Conservation (phyloP, 768 basidiomycete species). For the Lyophyllum shimeji region DNA sequence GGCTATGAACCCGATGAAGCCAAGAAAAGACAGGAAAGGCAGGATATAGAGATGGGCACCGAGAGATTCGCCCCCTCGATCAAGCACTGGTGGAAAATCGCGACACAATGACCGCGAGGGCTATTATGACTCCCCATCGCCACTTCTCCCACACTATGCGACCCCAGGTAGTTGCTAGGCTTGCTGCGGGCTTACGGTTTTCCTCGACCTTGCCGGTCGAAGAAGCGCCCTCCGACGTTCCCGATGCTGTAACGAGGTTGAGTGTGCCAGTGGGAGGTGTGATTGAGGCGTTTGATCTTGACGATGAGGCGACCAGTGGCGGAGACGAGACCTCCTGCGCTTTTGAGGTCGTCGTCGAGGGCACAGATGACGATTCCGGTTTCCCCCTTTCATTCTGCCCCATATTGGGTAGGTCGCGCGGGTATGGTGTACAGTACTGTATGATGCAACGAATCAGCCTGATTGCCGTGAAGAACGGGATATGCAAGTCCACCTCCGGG, state of each 20-base stretch:
- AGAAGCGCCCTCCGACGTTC: neutral
- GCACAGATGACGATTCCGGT: constrained; percentile 28
- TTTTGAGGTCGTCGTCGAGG: constrained; percentile 12
- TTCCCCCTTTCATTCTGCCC: constrained; percentile 73
- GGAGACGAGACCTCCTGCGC: constrained; percentile 8
- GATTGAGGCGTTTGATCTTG: constrained; percentile 11
- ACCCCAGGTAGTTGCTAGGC: constrained; percentile 63
- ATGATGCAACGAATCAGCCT: constrained; percentile 8
- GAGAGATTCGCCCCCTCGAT: constrained; percentile 4
- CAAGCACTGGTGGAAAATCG: constrained; percentile 59
- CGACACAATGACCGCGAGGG: constrained; percentile 75
- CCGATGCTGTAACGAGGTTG: constrained; percentile 1
- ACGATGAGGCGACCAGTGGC: neutral
- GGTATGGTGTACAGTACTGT: constrained; percentile 68
- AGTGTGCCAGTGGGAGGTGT: constrained; percentile 7
- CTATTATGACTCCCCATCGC: constrained; percentile 80
- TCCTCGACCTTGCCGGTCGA: constrained; percentile 22
- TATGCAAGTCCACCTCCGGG: constrained; percentile 60
- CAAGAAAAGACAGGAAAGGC: neutral
- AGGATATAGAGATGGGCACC: constrained; percentile 3
- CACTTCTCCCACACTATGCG: constrained; percentile 80
- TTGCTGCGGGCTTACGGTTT: constrained; percentile 33
- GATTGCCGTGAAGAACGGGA: neutral
- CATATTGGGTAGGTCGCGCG: constrained; percentile 91
- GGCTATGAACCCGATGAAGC: neutral